phyloP scores from a whole-genome alignment of 306 rosid genomes.

The Luffa acutangula region DNA sequence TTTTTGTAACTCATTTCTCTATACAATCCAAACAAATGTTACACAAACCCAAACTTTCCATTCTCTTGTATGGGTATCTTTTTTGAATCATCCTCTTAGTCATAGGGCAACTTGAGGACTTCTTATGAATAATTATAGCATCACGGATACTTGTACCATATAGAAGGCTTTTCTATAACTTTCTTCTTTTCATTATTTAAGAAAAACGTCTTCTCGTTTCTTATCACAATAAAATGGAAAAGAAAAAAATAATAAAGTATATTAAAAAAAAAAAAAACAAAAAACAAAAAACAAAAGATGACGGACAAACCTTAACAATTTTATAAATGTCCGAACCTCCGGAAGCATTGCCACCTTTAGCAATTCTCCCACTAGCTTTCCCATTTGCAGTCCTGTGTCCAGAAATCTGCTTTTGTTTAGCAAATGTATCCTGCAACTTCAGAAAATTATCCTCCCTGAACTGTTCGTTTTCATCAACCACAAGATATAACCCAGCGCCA shows the following conservation, averaged over 20 bases:
- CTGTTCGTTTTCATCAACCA: constrained; percentile 77
- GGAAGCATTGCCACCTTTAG: constrained; percentile 47
- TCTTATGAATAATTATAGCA: background rate
- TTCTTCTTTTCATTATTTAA: background rate
- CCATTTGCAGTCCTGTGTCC: constrained; percentile 39
- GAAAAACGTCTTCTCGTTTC: background rate
- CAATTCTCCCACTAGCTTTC: constrained; percentile 45
- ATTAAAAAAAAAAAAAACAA: background rate
- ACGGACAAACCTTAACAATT: constrained; percentile 69
- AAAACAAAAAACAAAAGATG: background rate
- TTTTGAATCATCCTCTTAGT: background rate
- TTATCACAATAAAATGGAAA: background rate
- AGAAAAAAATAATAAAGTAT: background rate
- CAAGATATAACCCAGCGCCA: constrained; percentile 78
- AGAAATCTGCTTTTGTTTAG: constrained; percentile 44
- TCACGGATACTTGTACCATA: background rate
- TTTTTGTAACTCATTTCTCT: background rate
- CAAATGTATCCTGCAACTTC: constrained; percentile 62
- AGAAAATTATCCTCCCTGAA: constrained; percentile 74
- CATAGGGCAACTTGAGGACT: background rate
- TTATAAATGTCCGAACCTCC: constrained; percentile 91
- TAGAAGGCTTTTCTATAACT: background rate
- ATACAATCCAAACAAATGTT: background rate
- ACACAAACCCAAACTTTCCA: background rate
- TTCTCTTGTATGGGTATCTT: background rate